Evolutionary conservation across 2,329 filamentous ascomycete genomes (phyloP).

Genomic region (Penicillium janthinellum): DNA sequence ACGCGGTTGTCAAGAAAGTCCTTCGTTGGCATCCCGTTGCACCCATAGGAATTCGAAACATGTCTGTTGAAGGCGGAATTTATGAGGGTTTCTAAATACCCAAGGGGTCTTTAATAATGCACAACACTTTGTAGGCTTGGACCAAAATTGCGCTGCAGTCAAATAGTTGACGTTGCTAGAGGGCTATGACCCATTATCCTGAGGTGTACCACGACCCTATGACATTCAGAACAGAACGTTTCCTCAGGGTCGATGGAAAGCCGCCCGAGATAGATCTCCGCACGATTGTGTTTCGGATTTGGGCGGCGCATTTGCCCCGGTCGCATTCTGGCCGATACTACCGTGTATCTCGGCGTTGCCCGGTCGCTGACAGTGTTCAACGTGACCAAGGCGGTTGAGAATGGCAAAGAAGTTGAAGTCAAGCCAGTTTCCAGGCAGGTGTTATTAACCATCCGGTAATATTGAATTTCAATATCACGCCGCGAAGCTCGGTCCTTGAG

Average conservation of each 20-base stretch:
- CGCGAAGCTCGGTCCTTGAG: not conserved
- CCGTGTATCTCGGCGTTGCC: slow-evolving; percentile 45
- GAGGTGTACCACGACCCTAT: slow-evolving; percentile 39
- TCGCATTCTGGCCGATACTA: slow-evolving; percentile 45
- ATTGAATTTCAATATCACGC: slow-evolving; percentile 4
- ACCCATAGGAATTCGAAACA: slow-evolving; percentile 36
- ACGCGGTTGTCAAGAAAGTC: slow-evolving; percentile 42
- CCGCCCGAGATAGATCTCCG: slow-evolving; percentile 43
- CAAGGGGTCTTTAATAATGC: slow-evolving; percentile 22
- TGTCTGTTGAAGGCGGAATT: slow-evolving; percentile 27
- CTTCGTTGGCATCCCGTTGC: slow-evolving; percentile 40
- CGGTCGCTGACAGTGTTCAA: slow-evolving; percentile 52
- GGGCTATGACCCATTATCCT: slow-evolving; percentile 28
- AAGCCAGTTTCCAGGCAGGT: slow-evolving; percentile 35
- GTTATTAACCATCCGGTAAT: slow-evolving; percentile 34
- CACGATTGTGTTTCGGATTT: slow-evolving; percentile 37
- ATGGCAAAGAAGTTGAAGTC: slow-evolving; percentile 38
- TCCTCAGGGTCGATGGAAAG: slow-evolving; percentile 27
- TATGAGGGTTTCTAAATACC: slow-evolving; percentile 33
- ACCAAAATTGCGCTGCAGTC: too few species aligned
- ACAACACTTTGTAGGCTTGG: not conserved
- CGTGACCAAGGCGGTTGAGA: slow-evolving; percentile 40
- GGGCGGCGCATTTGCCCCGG: slow-evolving; percentile 49
- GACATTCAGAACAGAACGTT: slow-evolving; percentile 49
- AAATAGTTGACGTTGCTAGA: too few species aligned